Evolutionary conservation across 2,329 filamentous ascomycete species (phyloP), one percentile per base, ranked within the genome.

Genomic region (Blastomyces percursus): DNA sequence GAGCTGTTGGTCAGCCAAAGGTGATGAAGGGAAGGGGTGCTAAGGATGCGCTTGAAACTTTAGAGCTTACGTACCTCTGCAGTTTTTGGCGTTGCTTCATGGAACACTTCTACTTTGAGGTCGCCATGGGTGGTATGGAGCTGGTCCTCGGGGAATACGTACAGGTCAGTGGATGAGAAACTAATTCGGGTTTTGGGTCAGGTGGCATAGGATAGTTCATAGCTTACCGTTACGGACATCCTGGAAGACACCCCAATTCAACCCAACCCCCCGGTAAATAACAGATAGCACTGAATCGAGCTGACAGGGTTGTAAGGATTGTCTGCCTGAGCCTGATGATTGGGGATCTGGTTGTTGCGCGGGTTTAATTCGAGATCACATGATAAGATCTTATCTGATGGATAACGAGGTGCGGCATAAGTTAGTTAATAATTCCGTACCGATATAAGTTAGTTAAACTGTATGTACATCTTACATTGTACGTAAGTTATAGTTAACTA

Each of bases 91-190:
- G 96, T 91, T 69, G 89, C 87, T 75, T 96, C 91, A 79, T 93
- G 97, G 79, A 96, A 97, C 68, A 99, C 81, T 76, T 97, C 94
- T 70, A 97, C 84, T 79, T 97, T 99, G 73, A 99, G 82, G 76
- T 94, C 88, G 73, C 94, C 94, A 61, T 88, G 83, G 59, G 86
- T 90, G 59, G 94, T 99, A 76, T 96, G 91, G 16, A 99, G 83
- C 77, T 79, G 59, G 58, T 32, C 16, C 14, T 7, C 2, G 16
- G 42, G 4, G 42, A 40, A 32, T 44, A 48, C n/a, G n/a, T 11
- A 27, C 5, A 35, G 32, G 21, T 35, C 24, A 38, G 55, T 62
- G 46, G 38, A 24, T n/a, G 32, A 8, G 32, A 24, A 35, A 7
- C 2, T 5, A 16, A 27, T 16, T 35, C 11, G 21, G 35, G 50